Evolutionary conservation across 208 protist species (phyloP), one percentile per base, ranked within the genome.

Genomic region (Leptomonas seymouri): DNA sequence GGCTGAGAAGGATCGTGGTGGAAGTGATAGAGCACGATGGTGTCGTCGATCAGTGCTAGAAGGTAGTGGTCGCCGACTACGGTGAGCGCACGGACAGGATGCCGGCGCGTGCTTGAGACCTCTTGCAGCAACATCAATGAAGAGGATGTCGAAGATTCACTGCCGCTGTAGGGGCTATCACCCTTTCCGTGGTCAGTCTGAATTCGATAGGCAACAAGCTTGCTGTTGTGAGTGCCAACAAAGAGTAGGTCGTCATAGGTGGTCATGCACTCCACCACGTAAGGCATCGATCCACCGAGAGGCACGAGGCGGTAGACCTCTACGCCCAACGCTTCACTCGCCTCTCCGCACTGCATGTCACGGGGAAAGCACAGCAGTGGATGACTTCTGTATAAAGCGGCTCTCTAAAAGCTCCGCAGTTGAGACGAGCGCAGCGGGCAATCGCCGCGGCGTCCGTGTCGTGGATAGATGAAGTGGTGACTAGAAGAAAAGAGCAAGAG

Each of bases 221-320:
- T 85, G 23, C 83, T 80, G 53, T 94, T 82, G 28, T 20, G 63
- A 0, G 85, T 94, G 25, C 89, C 89, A 15, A 91, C 42, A 44
- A 93, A 74, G 28, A 90, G 65, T 9, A 86, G 72, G 56, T 82
- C 80, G 0, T 50, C 39, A 15, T 55, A 46, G 0, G 84, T 81
- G 23, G 85, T 69, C 27, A 94, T 64, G 60, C 61, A 85, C 44
- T 86, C 79, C 41, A 90, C 58, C 23, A 72, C 73, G 58, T 72
- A 63, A 1, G 68, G 53, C 5, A 84, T 16, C 27, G 78, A 67
- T 14, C 63, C 68, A 5, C 74, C 63, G 0, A 79, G 58, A 3
- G 72, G 48, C 4, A 56, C 45, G 5, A 72, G 39, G 2, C 64
- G 51, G 66, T 78, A 79, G 15, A 45, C 74, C 42, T 70, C 64